Conservation (phyloP, 2,329 filamentous ascomycete species). For the Trichoderma endophyticum region DNA sequence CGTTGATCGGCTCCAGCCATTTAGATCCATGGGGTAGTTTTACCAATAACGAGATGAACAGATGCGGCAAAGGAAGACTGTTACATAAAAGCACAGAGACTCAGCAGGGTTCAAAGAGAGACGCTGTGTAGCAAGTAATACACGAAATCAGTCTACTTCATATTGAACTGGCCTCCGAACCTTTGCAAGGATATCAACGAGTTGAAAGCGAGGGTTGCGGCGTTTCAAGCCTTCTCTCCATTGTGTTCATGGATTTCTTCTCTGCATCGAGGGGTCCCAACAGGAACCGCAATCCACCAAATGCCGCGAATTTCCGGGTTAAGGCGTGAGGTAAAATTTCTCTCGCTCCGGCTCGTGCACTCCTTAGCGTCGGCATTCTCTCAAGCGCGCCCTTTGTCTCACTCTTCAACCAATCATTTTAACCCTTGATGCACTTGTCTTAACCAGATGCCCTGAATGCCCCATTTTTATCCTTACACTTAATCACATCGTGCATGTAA, state of each 20-base stretch:
- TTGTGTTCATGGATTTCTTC: background rate
- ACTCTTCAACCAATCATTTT: background rate
- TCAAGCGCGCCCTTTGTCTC: background rate
- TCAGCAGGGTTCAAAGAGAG: background rate
- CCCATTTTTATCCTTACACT: background rate
- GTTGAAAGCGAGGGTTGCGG: background rate
- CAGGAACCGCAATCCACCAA: background rate
- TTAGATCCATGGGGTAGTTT: background rate
- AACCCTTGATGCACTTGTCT: background rate
- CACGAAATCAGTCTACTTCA: background rate
- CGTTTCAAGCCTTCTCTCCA: background rate
- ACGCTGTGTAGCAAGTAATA: background rate
- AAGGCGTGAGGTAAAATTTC: background rate
- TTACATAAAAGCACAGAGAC: background rate
- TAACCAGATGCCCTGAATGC: background rate
- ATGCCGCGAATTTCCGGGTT: conserved; percentile 7
- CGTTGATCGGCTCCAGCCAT: background rate
- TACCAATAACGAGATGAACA: background rate
- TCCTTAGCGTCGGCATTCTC: conserved; percentile 5
- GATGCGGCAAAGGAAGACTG: background rate
- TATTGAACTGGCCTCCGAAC: background rate
- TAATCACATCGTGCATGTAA: background rate
- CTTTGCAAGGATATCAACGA: background rate
- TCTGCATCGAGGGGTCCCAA: background rate
- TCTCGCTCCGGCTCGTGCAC: conserved; percentile 4